phyloP scores from a whole-genome alignment of 2,329 filamentous ascomycete genomes.

The Aspergillus sp. region DNA sequence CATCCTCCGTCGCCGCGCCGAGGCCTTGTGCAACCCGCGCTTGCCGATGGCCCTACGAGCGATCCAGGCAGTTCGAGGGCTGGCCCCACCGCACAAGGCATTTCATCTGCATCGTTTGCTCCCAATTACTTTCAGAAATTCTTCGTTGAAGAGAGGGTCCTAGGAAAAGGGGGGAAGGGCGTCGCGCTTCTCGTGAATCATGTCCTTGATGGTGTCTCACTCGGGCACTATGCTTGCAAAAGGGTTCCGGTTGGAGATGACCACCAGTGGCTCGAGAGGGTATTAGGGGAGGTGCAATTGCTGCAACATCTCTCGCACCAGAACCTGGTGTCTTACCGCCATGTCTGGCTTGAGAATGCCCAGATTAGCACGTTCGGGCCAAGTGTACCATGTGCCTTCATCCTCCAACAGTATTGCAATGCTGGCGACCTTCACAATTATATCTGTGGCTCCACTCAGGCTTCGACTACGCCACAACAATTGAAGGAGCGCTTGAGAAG shows the following conservation, averaged over 20 bases:
- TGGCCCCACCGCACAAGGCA: constrained; percentile 50
- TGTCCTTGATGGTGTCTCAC: constrained; percentile 74
- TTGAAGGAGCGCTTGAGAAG: constrained; percentile 81
- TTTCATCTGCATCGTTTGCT: constrained; percentile 78
- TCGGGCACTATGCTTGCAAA: constrained; percentile 94
- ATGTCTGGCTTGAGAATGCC: constrained; percentile 92
- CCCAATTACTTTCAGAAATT: constrained; percentile 88
- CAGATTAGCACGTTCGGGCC: constrained; percentile 79
- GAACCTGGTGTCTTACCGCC: constrained; percentile 91
- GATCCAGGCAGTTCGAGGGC: constrained; percentile 41
- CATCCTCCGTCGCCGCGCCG: constrained; percentile 42
- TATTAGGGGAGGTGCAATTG: constrained; percentile 85
- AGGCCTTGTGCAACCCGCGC: constrained; percentile 39
- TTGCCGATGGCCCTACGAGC: constrained; percentile 36
- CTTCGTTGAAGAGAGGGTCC: constrained; percentile 77
- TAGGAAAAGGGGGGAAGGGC: constrained; percentile 86
- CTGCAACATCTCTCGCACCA: constrained; percentile 86
- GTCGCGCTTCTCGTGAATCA: constrained; percentile 92
- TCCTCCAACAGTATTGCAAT: constrained; percentile 96
- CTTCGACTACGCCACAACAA: constrained; percentile 62
- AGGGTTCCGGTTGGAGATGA: constrained; percentile 91
- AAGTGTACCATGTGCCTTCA: constrained; percentile 88
- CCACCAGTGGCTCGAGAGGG: constrained; percentile 89
- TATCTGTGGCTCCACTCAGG: constrained; percentile 60
- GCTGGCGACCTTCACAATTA: constrained; percentile 82